Evolutionary conservation across 176 grass and related monocot genomes (phyloP).

Genomic region (maize (Zea mays)): Zm-B73-REFERENCE-NAM-5.0 NC_050096.1:302963001-302963500

Average conservation of each 20-base stretch:
- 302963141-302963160: conserved; percentile 6
- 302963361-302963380: conserved; percentile 32
- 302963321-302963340: conserved; percentile 11
- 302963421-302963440: conserved; percentile 54
- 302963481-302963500: conserved; percentile 63
- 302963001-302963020: not conserved
- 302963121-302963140: conserved; percentile 1
- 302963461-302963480: conserved; percentile 79
- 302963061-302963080: not conserved
- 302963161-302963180: conserved; percentile 26
- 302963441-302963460: conserved; percentile 73
- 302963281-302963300: conserved; percentile 42
- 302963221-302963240: conserved; percentile 53
- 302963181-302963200: conserved; percentile 90
- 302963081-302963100: not conserved
- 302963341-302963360: conserved; percentile 33
- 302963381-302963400: conserved; percentile 63
- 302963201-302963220: conserved; percentile 51
- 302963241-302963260: conserved; percentile 37
- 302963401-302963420: conserved; percentile 74
- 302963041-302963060: not conserved
- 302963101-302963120: not conserved
- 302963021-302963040: not conserved
- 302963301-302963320: not conserved
- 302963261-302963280: conserved; percentile 44